phyloP scores from a whole-genome alignment of 1,284 basidiomycete genomes.

The Sporisorium sorghi region DNA sequence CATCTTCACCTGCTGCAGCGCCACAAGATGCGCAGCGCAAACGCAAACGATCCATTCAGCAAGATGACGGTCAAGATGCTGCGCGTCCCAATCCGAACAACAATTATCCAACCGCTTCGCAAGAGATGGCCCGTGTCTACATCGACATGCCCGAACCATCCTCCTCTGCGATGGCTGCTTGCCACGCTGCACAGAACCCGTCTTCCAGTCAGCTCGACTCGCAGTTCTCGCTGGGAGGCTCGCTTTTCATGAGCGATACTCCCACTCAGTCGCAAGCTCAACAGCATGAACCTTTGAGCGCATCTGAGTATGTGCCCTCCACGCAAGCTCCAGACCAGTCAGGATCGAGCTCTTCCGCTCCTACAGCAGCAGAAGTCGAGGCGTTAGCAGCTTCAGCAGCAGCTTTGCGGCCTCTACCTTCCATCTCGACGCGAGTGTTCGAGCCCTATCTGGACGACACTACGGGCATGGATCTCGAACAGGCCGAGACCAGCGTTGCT shows the following conservation, averaged over 20 bases:
- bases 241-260: constrained; percentile 18
- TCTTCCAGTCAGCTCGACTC: constrained; percentile 12
- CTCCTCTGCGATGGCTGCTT: constrained; percentile 35
- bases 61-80: neutral
- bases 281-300: constrained; percentile 7
- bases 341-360: neutral
- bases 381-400: neutral
- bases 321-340: constrained; percentile 17
- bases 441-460: constrained; percentile 44
- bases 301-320: constrained; percentile 27
- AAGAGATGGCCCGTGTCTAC: constrained; percentile 5
- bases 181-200: constrained; percentile 17
- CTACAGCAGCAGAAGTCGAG: neutral
- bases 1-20: neutral
- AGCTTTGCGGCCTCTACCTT: constrained; percentile 21
- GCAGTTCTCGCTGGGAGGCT: constrained; percentile 20
- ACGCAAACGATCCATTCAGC: constrained; percentile 21
- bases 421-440: constrained; percentile 30
- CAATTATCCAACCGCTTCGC: neutral
- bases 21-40: constrained; percentile 14
- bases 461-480: constrained; percentile 35
- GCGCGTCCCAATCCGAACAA: neutral
- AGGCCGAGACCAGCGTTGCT: constrained; percentile 14
- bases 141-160: constrained; percentile 36
- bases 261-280: neutral